These are phyloP conservation scores for Chlamydomonas urium DNA, from an alignment of 139 green algal genomes.

Conservation along the genomic window DNA sequence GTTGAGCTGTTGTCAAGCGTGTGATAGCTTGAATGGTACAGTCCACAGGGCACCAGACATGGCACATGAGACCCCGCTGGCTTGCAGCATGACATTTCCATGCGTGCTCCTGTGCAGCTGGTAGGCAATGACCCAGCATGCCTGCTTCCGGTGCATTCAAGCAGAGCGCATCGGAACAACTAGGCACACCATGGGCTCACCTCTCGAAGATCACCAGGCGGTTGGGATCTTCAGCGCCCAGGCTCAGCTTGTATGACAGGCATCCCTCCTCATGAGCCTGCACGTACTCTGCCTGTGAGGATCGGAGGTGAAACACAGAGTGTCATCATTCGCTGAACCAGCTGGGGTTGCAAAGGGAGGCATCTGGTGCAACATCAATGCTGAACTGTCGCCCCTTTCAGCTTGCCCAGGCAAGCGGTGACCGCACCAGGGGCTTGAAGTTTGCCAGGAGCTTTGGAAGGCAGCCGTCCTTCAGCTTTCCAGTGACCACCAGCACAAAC, in stretches of 20 bases:
- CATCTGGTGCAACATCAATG: too few species aligned
- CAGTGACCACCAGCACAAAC: constrained; percentile 11
- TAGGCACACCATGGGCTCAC: neutral
- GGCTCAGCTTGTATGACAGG: constrained; percentile 13
- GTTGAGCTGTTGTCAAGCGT: too few species aligned
- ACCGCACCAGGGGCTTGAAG: constrained; percentile 16
- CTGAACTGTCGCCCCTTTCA: too few species aligned
- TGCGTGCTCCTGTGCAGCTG: neutral
- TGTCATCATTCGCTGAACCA: neutral
- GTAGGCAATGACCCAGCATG: neutral
- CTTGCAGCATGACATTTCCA: neutral
- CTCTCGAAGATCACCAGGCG: constrained; percentile 12
- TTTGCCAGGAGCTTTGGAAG: constrained; percentile 1
- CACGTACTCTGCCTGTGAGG: constrained; percentile 6
- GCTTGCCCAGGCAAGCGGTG: neutral
- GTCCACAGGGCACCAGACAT: neutral
- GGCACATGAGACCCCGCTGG: neutral
- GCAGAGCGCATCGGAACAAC: neutral
- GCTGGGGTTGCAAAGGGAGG: neutral
- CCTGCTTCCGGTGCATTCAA: neutral
- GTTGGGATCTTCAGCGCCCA: neutral
- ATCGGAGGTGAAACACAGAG: neutral
- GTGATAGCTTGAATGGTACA: neutral
- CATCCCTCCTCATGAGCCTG: constrained; percentile 9
- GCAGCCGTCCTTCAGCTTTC: constrained; percentile 12